A percentile compares a stretch with the other conserved stretches of the same genome.
Conservation (phyloP, 2,329 filamentous ascomycete species). For the Diaporthe sp. region DNA sequence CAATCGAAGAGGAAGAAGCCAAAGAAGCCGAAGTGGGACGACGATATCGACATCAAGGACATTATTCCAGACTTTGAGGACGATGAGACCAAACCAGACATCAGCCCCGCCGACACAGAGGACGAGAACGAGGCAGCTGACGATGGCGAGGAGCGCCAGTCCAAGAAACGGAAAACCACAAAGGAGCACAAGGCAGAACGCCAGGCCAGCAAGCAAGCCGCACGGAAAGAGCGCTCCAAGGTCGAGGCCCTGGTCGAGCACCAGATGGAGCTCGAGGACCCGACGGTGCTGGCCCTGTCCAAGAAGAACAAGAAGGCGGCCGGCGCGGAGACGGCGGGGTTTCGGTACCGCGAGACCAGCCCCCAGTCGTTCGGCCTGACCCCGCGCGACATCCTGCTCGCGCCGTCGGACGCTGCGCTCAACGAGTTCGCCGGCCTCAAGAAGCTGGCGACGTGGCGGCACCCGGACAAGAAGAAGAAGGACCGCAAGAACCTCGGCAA, state of each 20-base stretch:
- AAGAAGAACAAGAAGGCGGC: conserved; percentile 45
- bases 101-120: conserved; percentile 66
- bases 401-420: conserved; percentile 84
- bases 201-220: conserved; percentile 71
- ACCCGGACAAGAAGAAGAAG: conserved; percentile 86
- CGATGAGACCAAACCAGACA: conserved; percentile 60
- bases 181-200: conserved; percentile 70
- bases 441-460: conserved; percentile 91
- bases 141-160: conserved; percentile 48
- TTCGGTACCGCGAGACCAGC: conserved; percentile 95
- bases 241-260: conserved; percentile 89
- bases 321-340: conserved; percentile 56
- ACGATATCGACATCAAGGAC: conserved; percentile 97
- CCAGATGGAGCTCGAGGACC: conserved; percentile 78
- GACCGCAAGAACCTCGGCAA: conserved; percentile 92
- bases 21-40: conserved; percentile 93
- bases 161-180: conserved; percentile 69
- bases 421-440: conserved; percentile 95
- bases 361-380: conserved; percentile 92
- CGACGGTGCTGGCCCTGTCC: conserved; percentile 65
- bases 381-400: conserved; percentile 86
- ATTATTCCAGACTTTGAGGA: conserved; percentile 88
- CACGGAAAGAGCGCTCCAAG: conserved; percentile 83
- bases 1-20: conserved; percentile 70
- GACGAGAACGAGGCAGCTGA: conserved; percentile 50